Percentiles rank a stretch among this genome's conserved stretches.
Evolutionary conservation across 1,284 basidiomycete species (phyloP).

Genomic region (Puccinia hordei): DNA sequence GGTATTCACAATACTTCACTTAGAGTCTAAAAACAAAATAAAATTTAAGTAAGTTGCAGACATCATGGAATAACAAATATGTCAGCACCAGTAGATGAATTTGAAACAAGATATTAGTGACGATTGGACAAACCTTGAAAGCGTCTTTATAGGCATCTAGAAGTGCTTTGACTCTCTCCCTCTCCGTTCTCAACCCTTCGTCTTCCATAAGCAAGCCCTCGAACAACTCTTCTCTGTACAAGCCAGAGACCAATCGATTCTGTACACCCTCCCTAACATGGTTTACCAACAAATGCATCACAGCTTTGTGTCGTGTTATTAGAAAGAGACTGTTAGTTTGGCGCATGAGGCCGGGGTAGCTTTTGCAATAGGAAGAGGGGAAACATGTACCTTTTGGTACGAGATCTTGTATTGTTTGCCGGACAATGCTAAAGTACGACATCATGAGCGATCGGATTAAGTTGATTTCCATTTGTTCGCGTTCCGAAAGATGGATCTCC

Average conservation of each 20-base stretch:
- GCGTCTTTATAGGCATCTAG: constrained; percentile 97
- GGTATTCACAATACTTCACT: constrained; percentile 50
- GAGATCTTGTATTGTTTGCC: constrained; percentile 94
- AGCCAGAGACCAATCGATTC: constrained; percentile 83
- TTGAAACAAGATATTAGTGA: neutral
- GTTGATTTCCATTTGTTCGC: constrained; percentile 94
- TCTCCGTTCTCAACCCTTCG: constrained; percentile 87
- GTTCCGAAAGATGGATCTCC: constrained; percentile 67
- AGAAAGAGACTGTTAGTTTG: neutral
- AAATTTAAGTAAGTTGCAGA: neutral
- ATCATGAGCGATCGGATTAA: constrained; percentile 91
- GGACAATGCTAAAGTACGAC: constrained; percentile 93
- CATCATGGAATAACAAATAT: neutral
- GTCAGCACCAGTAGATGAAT: neutral
- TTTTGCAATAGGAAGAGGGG: constrained; percentile 38
- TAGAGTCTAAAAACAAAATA: constrained; percentile 37
- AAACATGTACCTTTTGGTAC: constrained; percentile 78
- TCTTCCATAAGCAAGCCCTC: constrained; percentile 91
- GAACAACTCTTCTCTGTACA: constrained; percentile 76
- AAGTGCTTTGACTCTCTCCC: constrained; percentile 87
- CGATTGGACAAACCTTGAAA: constrained; percentile 63
- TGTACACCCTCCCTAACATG: constrained; percentile 94
- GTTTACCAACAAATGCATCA: constrained; percentile 77
- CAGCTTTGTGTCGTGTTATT: constrained; percentile 22
- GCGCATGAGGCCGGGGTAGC: neutral